phyloP scores from a whole-genome alignment of 257 asterid genomes.

The Solanum acaule region DNA sequence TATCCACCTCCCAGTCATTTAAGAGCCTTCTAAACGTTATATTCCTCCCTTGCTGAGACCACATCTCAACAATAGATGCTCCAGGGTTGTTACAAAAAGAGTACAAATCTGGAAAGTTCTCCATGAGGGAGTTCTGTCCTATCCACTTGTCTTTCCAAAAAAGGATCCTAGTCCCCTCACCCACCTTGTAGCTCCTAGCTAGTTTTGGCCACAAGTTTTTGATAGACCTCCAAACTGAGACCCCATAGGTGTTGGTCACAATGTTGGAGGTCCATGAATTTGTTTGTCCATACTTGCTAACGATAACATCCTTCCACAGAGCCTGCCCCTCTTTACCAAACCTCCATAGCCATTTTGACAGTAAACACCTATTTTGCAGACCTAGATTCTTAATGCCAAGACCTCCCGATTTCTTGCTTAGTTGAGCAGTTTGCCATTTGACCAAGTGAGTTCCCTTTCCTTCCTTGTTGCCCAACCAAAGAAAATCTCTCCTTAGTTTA shows the following conservation, averaged over 20 bases:
- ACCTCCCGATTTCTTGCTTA: neutral
- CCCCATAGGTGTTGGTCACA: neutral
- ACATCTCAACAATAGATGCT: neutral
- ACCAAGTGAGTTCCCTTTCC: neutral
- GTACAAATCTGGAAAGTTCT: neutral
- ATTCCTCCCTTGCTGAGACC: neutral
- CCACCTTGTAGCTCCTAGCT: neutral
- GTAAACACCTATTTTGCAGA: neutral
- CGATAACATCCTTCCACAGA: neutral
- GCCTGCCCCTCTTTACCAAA: neutral
- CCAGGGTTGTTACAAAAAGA: neutral
- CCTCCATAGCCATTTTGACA: neutral
- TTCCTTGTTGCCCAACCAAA: neutral
- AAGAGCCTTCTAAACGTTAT: neutral
- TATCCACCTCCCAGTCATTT: neutral
- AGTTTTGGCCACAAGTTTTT: neutral
- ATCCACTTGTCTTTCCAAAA: neutral
- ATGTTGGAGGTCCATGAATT: neutral
- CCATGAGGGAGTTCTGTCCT: neutral
- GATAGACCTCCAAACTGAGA: neutral
- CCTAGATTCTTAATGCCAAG: neutral
- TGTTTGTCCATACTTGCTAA: neutral
- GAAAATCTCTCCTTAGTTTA: too few species aligned
- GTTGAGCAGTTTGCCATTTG: neutral
- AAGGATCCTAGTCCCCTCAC: neutral